phyloP scores from a whole-genome alignment of 805 yeast species.

The Ogataea paraovalis region DNA sequence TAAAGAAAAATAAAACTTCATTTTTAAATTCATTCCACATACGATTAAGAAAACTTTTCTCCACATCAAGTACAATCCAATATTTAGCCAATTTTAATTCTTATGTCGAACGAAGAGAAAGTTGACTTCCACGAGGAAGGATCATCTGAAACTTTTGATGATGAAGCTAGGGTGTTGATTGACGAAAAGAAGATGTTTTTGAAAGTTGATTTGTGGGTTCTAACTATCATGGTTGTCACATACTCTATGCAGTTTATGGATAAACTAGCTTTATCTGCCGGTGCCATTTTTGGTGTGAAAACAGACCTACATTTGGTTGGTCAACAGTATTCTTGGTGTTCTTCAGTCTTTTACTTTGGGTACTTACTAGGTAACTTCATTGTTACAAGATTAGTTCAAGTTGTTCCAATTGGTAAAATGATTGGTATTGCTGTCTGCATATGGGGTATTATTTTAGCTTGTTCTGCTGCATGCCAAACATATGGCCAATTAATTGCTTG shows the following conservation, averaged over 20 bases:
- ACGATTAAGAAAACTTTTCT: not conserved
- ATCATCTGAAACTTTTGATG: not conserved
- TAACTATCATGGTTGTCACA: slow-evolving; percentile 46
- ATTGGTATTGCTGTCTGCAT: slow-evolving; percentile 44
- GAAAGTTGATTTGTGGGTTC: slow-evolving; percentile 47
- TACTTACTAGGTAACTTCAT: slow-evolving; percentile 56
- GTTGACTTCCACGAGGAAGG: not conserved
- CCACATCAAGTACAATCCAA: not conserved
- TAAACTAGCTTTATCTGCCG: slow-evolving; percentile 47
- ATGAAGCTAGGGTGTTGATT: slow-evolving; percentile 12
- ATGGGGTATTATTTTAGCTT: slow-evolving; percentile 65
- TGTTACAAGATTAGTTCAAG: slow-evolving; percentile 44
- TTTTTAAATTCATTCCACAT: not conserved
- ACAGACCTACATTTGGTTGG: slow-evolving; percentile 48
- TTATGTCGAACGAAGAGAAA: not conserved
- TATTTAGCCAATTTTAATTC: too few species aligned
- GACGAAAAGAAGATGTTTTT: slow-evolving; percentile 19
- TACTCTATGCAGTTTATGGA: slow-evolving; percentile 53
- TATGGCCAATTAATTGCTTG: slow-evolving; percentile 44
- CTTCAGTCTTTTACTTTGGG: slow-evolving; percentile 46
- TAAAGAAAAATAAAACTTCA: too few species aligned
- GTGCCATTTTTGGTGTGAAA: slow-evolving; percentile 54
- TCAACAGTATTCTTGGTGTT: slow-evolving; percentile 31
- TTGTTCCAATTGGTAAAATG: slow-evolving; percentile 52
- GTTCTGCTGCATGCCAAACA: slow-evolving; percentile 39